phyloP scores from a whole-genome alignment of 306 rosid species.

The Cajanus cajan region DNA sequence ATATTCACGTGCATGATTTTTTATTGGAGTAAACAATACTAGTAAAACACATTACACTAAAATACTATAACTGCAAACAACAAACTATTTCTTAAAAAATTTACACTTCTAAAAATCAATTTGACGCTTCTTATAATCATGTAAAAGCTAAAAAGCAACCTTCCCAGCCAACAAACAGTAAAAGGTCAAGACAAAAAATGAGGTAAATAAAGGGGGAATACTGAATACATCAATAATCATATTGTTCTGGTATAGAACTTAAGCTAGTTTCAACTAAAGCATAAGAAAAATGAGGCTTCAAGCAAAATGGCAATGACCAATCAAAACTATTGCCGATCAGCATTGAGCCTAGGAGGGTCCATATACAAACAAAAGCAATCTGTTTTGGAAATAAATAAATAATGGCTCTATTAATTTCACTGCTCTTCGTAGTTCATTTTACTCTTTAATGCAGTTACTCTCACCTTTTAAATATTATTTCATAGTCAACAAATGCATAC shows the following conservation, averaged over 20 bases:
- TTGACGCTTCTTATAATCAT: neutral
- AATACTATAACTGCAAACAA: neutral
- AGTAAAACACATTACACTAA: neutral
- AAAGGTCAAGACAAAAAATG: neutral
- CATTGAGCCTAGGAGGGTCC: too few relatives aligned
- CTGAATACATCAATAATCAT: neutral
- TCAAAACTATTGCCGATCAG: too few relatives aligned
- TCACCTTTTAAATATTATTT: neutral
- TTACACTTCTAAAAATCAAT: neutral
- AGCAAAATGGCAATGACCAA: too few relatives aligned
- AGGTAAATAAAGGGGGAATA: neutral
- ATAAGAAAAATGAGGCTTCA: too few relatives aligned
- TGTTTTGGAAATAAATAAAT: neutral
- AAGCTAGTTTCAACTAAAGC: too few relatives aligned
- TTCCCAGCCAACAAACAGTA: neutral
- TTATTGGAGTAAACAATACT: neutral
- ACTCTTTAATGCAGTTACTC: neutral
- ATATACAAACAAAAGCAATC: neutral
- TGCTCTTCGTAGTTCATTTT: conserved; percentile 1
- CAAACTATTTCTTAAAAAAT: neutral
- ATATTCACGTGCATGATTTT: neutral
- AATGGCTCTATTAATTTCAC: neutral
- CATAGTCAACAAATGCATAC: conserved; percentile 1
- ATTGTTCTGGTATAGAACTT: too few relatives aligned
- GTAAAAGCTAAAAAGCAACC: conserved; percentile 12